Conservation (phyloP, 192 early-diverging fungal species). For the Backusella psychrophila region DNA sequence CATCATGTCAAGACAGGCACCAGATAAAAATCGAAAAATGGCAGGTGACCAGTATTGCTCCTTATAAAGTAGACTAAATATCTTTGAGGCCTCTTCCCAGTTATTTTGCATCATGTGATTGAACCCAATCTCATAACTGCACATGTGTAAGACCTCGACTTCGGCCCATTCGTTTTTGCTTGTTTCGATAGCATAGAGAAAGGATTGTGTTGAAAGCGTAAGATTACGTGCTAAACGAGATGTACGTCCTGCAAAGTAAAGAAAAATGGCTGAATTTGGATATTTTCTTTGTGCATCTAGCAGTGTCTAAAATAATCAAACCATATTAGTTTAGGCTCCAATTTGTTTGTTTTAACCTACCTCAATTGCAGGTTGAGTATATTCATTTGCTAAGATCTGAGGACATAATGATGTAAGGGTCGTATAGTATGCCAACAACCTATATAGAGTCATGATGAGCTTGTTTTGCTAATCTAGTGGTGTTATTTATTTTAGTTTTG, state of each 20-base stretch:
- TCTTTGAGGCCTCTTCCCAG: conserved; percentile 21
- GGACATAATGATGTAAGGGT: conserved; percentile 18
- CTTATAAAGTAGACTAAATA: conserved; percentile 20
- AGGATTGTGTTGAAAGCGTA: conserved; percentile 29
- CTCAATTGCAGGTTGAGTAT: conserved; percentile 35
- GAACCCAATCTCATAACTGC: conserved; percentile 30
- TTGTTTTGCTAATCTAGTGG: not conserved
- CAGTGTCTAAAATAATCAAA: conserved; percentile 17
- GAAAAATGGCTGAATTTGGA: conserved; percentile 30
- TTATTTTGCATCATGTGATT: conserved; percentile 31
- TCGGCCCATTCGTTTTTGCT: conserved; percentile 37
- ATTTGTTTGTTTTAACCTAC: not conserved
- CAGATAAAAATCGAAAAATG: conserved; percentile 48
- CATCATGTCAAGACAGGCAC: conserved; percentile 44
- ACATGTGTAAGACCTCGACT: conserved; percentile 21
- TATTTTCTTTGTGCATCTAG: conserved; percentile 31
- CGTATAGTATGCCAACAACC: conserved; percentile 32
- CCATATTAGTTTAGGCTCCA: not conserved
- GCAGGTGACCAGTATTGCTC: conserved; percentile 52
- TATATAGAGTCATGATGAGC: not conserved
- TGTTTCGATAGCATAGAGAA: conserved; percentile 31
- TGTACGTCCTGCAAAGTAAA: conserved; percentile 34
- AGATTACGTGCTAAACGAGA: conserved; percentile 30
- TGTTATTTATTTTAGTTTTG: not conserved
- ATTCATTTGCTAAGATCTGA: conserved; percentile 24